A percentile compares a stretch with the other conserved stretches of the same genome.
Evolutionary conservation across 2,329 filamentous ascomycete genomes (phyloP).

Genomic region (Cladosporium sp.): DNA sequence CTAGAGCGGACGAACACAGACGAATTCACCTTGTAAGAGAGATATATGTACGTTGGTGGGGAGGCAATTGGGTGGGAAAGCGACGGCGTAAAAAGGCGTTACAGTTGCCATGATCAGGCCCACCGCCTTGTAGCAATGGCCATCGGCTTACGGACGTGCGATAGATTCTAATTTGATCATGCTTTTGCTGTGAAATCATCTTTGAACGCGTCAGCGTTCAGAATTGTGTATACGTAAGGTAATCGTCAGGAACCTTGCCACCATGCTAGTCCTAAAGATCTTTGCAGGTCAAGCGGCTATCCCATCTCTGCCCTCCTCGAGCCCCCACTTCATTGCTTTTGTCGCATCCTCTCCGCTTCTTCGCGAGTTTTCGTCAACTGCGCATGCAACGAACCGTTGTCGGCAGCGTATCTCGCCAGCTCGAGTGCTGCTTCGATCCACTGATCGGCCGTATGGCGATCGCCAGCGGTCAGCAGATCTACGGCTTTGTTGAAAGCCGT

Average conservation of each 20-base stretch:
- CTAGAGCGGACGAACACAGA: too few relatives aligned
- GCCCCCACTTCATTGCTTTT: background rate
- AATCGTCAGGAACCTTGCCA: background rate
- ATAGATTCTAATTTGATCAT: constrained; percentile 5
- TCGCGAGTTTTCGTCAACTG: constrained; percentile 35
- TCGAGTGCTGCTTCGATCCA: constrained; percentile 64
- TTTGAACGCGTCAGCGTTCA: too few relatives aligned
- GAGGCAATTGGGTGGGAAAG: background rate
- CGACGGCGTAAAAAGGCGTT: constrained; percentile 11
- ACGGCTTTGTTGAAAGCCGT: constrained; percentile 67
- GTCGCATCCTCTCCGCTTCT: constrained; percentile 16
- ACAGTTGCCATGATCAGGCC: background rate
- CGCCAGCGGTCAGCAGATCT: constrained; percentile 56
- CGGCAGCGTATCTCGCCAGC: constrained; percentile 56
- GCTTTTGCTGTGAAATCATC: background rate
- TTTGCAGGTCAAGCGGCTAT: background rate
- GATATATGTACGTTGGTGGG: background rate
- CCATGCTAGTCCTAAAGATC: background rate
- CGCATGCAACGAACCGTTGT: constrained; percentile 40
- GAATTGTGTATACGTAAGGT: background rate
- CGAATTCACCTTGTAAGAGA: background rate
- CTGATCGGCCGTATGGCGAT: constrained; percentile 41
- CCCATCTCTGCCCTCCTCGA: background rate
- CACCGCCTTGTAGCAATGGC: background rate
- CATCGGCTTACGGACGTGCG: background rate